phyloP scores from a whole-genome alignment of 2,329 filamentous ascomycete genomes.

The Escovopsis sp. region DNA sequence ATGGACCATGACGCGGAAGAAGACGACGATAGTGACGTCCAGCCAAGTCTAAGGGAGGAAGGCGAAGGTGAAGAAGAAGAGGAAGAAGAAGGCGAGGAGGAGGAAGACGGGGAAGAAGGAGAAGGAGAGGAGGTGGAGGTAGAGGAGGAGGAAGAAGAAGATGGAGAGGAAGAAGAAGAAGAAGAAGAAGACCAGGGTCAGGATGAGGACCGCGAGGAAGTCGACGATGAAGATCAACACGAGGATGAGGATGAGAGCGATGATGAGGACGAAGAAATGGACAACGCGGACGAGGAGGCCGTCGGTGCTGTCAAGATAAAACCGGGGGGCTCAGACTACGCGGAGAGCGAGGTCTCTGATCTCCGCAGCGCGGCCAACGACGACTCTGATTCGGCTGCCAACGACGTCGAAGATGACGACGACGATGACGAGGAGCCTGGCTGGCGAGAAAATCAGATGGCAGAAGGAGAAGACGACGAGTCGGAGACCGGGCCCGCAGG shows the following conservation, averaged over 20 bases:
- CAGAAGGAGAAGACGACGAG: constrained; percentile 38
- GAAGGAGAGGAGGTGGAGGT: constrained; percentile 29
- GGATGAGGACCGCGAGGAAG: no score
- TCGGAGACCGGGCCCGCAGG: constrained; percentile 34
- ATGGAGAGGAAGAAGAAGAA: constrained; percentile 20
- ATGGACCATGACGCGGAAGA: constrained; percentile 13
- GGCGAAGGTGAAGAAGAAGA: constrained; percentile 15
- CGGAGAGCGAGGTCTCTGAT: constrained; percentile 31
- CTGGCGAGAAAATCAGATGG: constrained; percentile 42
- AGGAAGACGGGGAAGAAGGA: constrained; percentile 30
- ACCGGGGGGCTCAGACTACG: constrained; percentile 32
- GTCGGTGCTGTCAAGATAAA: constrained; percentile 43
- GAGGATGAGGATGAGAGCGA: constrained; percentile 10
- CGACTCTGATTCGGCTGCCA: no score
- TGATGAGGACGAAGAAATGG: constrained; percentile 19
- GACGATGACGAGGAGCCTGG: constrained; percentile 31
- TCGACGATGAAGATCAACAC: no score
- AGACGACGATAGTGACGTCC: not conserved
- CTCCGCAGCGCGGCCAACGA: constrained; percentile 35
- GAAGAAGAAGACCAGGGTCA: constrained; percentile 32
- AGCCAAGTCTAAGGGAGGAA: constrained; percentile 15
- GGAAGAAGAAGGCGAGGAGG: constrained; percentile 18
- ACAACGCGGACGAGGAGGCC: constrained; percentile 28
- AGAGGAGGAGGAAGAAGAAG: no score
- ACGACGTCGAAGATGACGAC: no score